These are phyloP conservation scores for Nemania diffusa DNA, from an alignment of 2,329 filamentous ascomycete genomes.

Conservation along the genomic window DNA sequence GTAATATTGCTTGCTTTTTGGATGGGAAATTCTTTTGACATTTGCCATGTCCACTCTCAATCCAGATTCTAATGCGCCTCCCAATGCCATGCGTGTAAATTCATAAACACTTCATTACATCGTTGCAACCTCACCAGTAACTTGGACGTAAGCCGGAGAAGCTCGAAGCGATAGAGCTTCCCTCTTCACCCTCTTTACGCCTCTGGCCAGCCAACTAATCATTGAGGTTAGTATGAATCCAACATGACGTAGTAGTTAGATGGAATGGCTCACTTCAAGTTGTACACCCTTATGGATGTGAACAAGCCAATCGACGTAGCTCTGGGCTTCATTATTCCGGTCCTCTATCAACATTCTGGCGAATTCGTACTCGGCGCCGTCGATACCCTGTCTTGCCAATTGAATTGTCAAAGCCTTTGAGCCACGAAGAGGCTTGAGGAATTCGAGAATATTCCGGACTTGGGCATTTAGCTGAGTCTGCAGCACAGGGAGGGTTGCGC, in stretches of 20 bases:
- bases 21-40: conserved; percentile 21
- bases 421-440: conserved; percentile 80
- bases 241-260: not conserved
- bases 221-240: conserved; percentile 23
- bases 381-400: conserved; percentile 88
- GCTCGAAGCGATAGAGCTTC: conserved; percentile 61
- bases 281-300: conserved; percentile 94
- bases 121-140: conserved; percentile 62
- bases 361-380: conserved; percentile 97
- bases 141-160: conserved; percentile 69
- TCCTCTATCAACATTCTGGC: conserved; percentile 91
- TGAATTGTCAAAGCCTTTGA: conserved; percentile 91
- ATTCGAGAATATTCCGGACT: conserved; percentile 91
- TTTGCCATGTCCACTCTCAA: conserved; percentile 28
- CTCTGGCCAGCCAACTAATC: conserved; percentile 73
- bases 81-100: conserved; percentile 32
- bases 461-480: conserved; percentile 95
- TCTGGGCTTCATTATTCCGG: conserved; percentile 96
- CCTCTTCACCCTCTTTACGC: conserved; percentile 71
- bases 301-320: conserved; percentile 98
- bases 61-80: conserved; percentile 36
- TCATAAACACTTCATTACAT: conserved; percentile 24
- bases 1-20: conserved; percentile 11
- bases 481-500: conserved; percentile 81
- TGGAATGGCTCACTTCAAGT: conserved; percentile 72